These are phyloP conservation scores for Backusella psychrophila DNA, from an alignment of 192 early-diverging fungal genomes.

Conservation along the genomic window DNA sequence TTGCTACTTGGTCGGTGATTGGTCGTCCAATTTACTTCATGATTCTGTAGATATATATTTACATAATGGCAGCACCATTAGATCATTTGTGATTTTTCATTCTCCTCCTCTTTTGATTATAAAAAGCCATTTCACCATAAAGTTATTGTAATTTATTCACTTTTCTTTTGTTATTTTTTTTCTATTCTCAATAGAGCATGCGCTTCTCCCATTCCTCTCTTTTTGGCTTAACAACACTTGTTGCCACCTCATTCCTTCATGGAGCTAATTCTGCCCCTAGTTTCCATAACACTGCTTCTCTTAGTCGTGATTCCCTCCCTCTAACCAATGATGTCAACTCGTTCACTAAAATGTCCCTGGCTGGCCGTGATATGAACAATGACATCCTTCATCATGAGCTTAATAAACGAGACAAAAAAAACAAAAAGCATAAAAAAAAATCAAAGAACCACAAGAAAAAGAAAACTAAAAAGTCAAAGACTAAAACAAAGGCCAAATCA, in stretches of 20 bases:
- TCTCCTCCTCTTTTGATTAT: background rate
- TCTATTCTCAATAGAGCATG: background rate
- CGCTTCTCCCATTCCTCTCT: slow-evolving; percentile 11
- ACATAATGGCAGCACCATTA: background rate
- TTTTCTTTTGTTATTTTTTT: background rate
- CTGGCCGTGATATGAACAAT: background rate
- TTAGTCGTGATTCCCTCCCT: background rate
- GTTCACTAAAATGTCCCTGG: slow-evolving; percentile 4
- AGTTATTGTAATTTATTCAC: background rate
- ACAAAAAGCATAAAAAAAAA: background rate
- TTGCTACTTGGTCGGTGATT: background rate
- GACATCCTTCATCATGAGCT: background rate
- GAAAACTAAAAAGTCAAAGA: background rate
- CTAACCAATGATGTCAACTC: background rate
- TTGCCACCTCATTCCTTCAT: background rate
- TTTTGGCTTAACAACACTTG: background rate
- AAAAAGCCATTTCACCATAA: background rate
- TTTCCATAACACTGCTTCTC: background rate
- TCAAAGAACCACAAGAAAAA: background rate
- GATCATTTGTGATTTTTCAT: background rate
- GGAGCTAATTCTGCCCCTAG: background rate
- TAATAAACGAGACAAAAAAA: background rate
- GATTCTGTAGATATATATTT: background rate
- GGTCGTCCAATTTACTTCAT: background rate
- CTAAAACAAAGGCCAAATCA: background rate